Conservation (phyloP, 2,329 filamentous ascomycete genomes). For the Alternaria consortialis region DNA sequence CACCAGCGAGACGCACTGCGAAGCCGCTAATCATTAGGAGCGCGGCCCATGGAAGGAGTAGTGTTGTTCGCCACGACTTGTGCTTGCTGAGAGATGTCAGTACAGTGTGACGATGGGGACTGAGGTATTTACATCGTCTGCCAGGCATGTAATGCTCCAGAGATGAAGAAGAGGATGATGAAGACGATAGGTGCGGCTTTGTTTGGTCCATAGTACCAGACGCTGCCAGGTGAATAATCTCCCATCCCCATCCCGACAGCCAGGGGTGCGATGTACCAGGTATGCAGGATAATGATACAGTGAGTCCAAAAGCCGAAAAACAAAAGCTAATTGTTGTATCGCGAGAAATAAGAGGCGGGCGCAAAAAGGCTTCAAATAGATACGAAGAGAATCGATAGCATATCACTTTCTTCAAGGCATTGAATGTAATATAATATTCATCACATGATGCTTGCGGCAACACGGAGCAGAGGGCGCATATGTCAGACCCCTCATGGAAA, state of each 20-base stretch:
- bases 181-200: conserved; percentile 65
- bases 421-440: background rate
- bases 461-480: background rate
- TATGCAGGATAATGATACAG: background rate
- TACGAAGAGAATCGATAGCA: background rate
- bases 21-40: conserved; percentile 67
- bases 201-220: conserved; percentile 62
- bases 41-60: conserved; percentile 64
- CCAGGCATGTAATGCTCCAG: conserved; percentile 61
- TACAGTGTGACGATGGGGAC: background rate
- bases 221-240: conserved; percentile 45
- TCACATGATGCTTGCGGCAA: background rate
- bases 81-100: conserved; percentile 56
- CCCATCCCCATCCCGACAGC: conserved; percentile 41
- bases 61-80: conserved; percentile 65
- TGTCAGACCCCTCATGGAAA: background rate
- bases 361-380: background rate
- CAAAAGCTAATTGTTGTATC: background rate
- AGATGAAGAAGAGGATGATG: conserved; percentile 58
- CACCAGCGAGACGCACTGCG: conserved; percentile 61
- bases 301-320: background rate
- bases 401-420: background rate
- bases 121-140: conserved; percentile 62
- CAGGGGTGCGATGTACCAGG: background rate
- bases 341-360: background rate